Conservation (phyloP, 2,329 filamentous ascomycete genomes). For the Conoideocrella luteorostrata region DNA sequence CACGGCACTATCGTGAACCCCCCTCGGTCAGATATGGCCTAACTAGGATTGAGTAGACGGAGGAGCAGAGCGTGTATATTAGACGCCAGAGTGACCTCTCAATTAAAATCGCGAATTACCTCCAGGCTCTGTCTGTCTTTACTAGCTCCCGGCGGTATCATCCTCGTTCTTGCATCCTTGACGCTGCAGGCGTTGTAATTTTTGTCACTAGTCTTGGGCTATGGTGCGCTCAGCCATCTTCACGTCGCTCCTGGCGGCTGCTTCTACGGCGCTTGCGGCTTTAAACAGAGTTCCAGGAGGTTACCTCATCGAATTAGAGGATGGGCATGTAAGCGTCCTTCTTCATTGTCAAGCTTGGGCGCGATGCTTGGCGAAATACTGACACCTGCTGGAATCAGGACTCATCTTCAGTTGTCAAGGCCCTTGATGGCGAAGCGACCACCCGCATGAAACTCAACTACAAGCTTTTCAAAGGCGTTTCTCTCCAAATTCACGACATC, state of each 20-base stretch:
- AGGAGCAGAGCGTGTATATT: too few relatives aligned
- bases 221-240: constrained; percentile 12
- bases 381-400: too few relatives aligned
- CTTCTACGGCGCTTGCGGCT: constrained; percentile 23
- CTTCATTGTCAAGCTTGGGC: too few relatives aligned
- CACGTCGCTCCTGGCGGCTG: constrained; percentile 12
- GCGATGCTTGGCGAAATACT: too few relatives aligned
- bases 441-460: constrained; percentile 42
- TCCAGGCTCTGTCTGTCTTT: too few relatives aligned
- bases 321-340: constrained; percentile 39
- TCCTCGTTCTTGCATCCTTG: too few relatives aligned
- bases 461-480: constrained; percentile 47
- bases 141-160: too few relatives aligned
- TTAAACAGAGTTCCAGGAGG: constrained; percentile 34
- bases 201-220: neutral
- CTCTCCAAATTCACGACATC: constrained; percentile 43
- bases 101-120: neutral
- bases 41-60: too few relatives aligned
- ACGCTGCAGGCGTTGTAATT: too few relatives aligned
- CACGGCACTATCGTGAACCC: too few relatives aligned
- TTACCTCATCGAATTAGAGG: constrained; percentile 49
- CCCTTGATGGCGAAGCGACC: constrained; percentile 21
- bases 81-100: too few relatives aligned
- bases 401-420: neutral
- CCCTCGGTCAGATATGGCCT: too few relatives aligned